These are phyloP conservation scores for Somion occarium DNA, from an alignment of 1,284 basidiomycete genomes.

Conservation along the genomic window DNA sequence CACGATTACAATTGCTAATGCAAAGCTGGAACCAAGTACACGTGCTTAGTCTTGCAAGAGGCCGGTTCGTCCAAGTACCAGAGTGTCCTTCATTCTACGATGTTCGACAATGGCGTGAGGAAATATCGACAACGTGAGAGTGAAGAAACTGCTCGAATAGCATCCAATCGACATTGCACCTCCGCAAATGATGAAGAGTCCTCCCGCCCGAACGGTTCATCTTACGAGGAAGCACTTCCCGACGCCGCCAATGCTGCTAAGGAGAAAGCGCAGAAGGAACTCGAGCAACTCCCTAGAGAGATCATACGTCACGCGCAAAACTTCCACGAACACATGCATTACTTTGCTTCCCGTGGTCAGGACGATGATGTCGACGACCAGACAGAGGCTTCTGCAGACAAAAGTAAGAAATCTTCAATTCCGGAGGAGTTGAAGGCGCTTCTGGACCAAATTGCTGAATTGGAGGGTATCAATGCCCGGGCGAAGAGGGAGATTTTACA, in stretches of 20 bases:
- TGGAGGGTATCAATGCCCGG: constrained; percentile 32
- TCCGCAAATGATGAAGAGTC: constrained; percentile 1
- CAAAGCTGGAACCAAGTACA: not conserved
- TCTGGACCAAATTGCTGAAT: constrained; percentile 42
- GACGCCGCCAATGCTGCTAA: constrained; percentile 18
- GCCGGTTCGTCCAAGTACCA: constrained; percentile 55
- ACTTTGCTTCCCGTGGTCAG: constrained; percentile 28
- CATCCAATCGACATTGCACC: not conserved
- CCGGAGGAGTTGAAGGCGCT: constrained; percentile 37
- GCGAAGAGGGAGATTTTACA: constrained; percentile 44
- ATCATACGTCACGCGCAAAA: constrained; percentile 42
- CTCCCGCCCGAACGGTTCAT: constrained; percentile 5
- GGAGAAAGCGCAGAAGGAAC: constrained; percentile 26
- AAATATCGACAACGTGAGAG: constrained; percentile 33
- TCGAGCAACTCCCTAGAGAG: constrained; percentile 46
- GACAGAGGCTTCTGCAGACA: constrained; percentile 11
- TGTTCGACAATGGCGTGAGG: constrained; percentile 45
- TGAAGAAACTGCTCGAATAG: constrained; percentile 15
- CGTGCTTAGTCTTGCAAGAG: constrained; percentile 54
- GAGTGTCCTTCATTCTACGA: constrained; percentile 38
- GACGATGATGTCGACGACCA: constrained; percentile 12
- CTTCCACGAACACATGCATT: constrained; percentile 44
- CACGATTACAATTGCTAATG: not conserved
- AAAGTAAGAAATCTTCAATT: constrained; percentile 15
- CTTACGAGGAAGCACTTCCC: constrained; percentile 7